A percentile compares a stretch with the other conserved stretches of the same genome.
These are phyloP conservation scores for Zasmidium cellare DNA, from an alignment of 2,329 filamentous ascomycete genomes.

Conservation along the genomic window DNA sequence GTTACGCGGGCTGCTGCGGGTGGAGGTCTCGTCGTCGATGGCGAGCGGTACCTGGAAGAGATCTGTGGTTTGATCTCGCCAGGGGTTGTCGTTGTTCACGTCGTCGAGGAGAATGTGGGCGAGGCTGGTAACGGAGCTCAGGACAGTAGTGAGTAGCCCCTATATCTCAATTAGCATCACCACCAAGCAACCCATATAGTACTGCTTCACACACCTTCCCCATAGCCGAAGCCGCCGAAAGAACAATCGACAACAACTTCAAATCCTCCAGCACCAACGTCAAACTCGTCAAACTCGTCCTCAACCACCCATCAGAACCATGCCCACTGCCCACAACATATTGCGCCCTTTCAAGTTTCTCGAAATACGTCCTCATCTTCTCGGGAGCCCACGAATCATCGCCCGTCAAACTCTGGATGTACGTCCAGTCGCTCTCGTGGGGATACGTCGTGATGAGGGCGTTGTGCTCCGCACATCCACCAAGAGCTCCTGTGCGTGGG, in stretches of 20 bases:
- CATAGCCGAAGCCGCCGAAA: conserved; percentile 55
- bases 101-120: conserved; percentile 24
- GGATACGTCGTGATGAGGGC: conserved; percentile 62
- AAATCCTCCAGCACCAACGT: conserved; percentile 53
- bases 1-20: conserved; percentile 56
- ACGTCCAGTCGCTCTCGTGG: conserved; percentile 59
- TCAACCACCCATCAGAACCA: conserved; percentile 60
- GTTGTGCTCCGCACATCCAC: conserved; percentile 63
- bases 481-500: conserved; percentile 56
- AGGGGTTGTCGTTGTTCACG: conserved; percentile 46
- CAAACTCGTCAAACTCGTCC: conserved; percentile 53
- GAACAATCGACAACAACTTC: conserved; percentile 55
- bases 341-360: conserved; percentile 54
- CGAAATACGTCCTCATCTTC: conserved; percentile 61
- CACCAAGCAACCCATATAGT: too few species aligned
- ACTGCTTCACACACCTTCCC: conserved; percentile 41
- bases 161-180: conserved; percentile 40
- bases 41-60: conserved; percentile 60
- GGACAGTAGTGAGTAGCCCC: conserved; percentile 28
- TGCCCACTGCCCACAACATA: conserved; percentile 53
- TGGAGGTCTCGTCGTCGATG: conserved; percentile 12
- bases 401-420: conserved; percentile 60
- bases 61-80: conserved; percentile 49
- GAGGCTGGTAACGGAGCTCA: conserved; percentile 16
- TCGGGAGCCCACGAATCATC: conserved; percentile 59